Evolutionary conservation across 257 asterid genomes (phyloP).

Genomic region (Schizonepeta tenuifolia): DNA sequence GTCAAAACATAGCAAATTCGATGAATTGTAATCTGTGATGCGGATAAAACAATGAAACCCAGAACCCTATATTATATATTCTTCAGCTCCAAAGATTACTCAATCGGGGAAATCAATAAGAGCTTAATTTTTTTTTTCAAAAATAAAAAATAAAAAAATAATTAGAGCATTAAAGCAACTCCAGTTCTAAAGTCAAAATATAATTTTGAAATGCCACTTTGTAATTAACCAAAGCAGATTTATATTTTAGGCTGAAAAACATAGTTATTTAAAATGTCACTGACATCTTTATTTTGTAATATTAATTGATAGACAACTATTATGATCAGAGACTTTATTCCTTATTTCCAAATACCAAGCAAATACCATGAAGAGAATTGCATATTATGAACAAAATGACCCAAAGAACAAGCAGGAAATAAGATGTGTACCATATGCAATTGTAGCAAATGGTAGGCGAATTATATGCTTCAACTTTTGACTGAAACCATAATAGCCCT

Average conservation of each 20-base stretch:
- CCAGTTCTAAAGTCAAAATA: not conserved
- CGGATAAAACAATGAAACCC: not conserved
- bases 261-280: too few relatives aligned
- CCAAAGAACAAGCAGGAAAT: constrained; percentile 23
- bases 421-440: constrained; percentile 72
- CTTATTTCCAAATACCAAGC: too few relatives aligned
- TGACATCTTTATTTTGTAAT: too few relatives aligned
- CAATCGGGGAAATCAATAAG: not conserved
- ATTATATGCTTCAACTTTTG: constrained; percentile 93
- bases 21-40: constrained; percentile 6
- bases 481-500: constrained; percentile 98
- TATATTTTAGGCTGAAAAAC: too few relatives aligned
- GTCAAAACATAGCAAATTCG: not conserved
- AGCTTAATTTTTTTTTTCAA: not conserved
- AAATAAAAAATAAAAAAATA: too few relatives aligned
- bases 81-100: not conserved
- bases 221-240: not conserved
- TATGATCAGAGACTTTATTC: too few relatives aligned
- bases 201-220: not conserved
- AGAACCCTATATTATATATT: not conserved
- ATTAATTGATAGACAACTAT: too few relatives aligned
- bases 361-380: constrained; percentile 6
- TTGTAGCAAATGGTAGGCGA: constrained; percentile 88
- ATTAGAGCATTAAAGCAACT: not conserved
- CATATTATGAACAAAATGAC: constrained; percentile 4